A percentile compares a stretch with the other conserved stretches of the same genome.
Conservation (phyloP, 306 rosid species). For the Hippophae gyantsensis region DNA sequence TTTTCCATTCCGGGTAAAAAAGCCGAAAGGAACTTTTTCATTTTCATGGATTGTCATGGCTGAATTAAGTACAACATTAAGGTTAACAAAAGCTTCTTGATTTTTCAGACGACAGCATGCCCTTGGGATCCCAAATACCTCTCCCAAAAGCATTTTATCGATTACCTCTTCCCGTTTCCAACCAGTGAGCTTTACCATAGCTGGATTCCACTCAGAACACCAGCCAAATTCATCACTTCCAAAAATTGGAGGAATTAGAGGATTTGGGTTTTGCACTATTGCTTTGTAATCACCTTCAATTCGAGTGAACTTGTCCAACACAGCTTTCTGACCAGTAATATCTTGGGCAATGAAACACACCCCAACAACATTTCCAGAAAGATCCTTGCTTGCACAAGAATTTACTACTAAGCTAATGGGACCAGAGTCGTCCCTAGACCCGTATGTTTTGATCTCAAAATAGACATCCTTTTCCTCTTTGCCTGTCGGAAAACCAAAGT, state of each 20-base stretch:
- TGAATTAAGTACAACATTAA: conserved; percentile 63
- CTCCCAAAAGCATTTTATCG: conserved; percentile 91
- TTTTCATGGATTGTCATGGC: conserved; percentile 72
- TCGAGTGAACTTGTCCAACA: conserved; percentile 93
- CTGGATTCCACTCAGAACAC: conserved; percentile 96
- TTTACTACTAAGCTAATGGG: conserved; percentile 82
- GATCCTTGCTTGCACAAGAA: conserved; percentile 89
- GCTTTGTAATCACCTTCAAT: conserved; percentile 97
- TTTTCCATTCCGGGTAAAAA: conserved; percentile 52
- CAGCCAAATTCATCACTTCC: conserved; percentile 94
- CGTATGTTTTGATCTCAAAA: conserved; percentile 83
- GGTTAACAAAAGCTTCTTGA: conserved; percentile 79
- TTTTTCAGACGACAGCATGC: conserved; percentile 76
- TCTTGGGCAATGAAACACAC: conserved; percentile 98
- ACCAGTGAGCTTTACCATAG: conserved; percentile 78
- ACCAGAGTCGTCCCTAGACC: conserved; percentile 46
- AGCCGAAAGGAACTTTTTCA: conserved; percentile 63
- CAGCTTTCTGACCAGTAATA: conserved; percentile 84
- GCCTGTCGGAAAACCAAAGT: conserved; percentile 41
- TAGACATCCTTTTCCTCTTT: conserved; percentile 83
- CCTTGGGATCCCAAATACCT: conserved; percentile 64
- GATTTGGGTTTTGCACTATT: conserved; percentile 81
- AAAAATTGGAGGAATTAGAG: conserved; percentile 90
- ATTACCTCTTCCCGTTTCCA: conserved; percentile 83
- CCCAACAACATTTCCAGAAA: conserved; percentile 70